Conservation (phyloP, 805 yeast species). For the Candida boleticola region DNA sequence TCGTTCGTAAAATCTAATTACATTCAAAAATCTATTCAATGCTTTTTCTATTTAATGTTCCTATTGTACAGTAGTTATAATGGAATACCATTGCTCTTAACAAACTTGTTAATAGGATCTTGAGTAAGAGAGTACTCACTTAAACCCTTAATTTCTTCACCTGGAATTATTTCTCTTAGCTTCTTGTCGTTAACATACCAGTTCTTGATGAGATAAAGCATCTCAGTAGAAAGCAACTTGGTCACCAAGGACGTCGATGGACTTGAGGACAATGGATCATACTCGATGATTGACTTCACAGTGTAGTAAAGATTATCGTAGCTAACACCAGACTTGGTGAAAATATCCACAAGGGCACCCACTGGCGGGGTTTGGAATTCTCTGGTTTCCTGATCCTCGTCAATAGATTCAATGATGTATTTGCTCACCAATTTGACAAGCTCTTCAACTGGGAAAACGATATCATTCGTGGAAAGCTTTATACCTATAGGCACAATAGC, state of each 20-base stretch:
- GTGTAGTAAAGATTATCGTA: slow-evolving; percentile 65
- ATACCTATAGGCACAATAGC: slow-evolving; percentile 55
- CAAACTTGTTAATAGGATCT: slow-evolving; percentile 52
- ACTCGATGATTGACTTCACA: slow-evolving; percentile 60
- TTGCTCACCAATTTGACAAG: slow-evolving; percentile 64
- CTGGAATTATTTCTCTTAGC: slow-evolving; percentile 54
- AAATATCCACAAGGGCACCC: slow-evolving; percentile 62
- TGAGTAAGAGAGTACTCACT: slow-evolving; percentile 45
- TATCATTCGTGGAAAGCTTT: slow-evolving; percentile 64
- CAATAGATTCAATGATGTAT: slow-evolving; percentile 42
- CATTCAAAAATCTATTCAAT: too few relatives aligned
- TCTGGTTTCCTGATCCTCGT: slow-evolving; percentile 22
- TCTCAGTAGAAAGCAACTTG: slow-evolving; percentile 42
- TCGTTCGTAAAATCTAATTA: too few relatives aligned
- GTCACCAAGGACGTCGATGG: background rate
- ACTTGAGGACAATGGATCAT: slow-evolving; percentile 25
- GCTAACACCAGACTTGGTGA: slow-evolving; percentile 60
- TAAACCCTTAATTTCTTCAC: slow-evolving; percentile 44
- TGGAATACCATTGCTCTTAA: slow-evolving; percentile 13
- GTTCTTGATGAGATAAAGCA: slow-evolving; percentile 58
- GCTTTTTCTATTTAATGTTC: too few relatives aligned
- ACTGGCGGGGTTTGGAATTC: slow-evolving; percentile 35
- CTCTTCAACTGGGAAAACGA: slow-evolving; percentile 75
- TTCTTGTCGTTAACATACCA: slow-evolving; percentile 70
- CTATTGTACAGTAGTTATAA: too few relatives aligned